A percentile compares a stretch with the other conserved stretches of the same genome.
Evolutionary conservation across 441 rosid genomes (phyloP).

Genomic region (Mallotus japonicus): DNA sequence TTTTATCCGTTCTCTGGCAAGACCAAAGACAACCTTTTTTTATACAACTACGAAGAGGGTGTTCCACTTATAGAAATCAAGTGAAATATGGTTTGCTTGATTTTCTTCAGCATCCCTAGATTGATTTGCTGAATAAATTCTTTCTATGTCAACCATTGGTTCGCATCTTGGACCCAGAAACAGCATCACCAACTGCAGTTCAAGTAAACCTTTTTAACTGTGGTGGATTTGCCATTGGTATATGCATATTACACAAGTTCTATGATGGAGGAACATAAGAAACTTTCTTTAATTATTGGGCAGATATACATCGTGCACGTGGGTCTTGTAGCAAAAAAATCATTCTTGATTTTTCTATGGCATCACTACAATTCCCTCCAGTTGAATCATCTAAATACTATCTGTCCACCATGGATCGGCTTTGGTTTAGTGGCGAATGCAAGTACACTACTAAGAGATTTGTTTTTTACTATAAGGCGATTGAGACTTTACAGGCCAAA

Average conservation of each 20-base stretch:
- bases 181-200: not conserved
- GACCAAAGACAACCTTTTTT: not conserved
- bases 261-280: not conserved
- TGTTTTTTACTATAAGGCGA: conserved; percentile 7
- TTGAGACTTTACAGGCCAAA: conserved; percentile 1
- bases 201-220: conserved; percentile 19
- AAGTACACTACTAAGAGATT: conserved; percentile 2
- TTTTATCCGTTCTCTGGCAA: conserved; percentile 10
- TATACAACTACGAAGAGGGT: not conserved
- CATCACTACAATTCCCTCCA: not conserved
- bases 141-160: conserved; percentile 17
- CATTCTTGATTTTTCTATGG: not conserved
- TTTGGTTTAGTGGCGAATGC: not conserved
- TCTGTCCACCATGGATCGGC: not conserved
- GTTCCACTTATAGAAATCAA: not conserved
- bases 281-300: conserved; percentile 17
- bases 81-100: not conserved
- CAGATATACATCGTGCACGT: not conserved
- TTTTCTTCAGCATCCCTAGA: too few relatives aligned
- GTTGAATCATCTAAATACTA: not conserved
- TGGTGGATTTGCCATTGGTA: conserved; percentile 23
- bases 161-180: not conserved
- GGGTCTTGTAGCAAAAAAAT: not conserved
- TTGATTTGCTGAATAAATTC: conserved; percentile 11
- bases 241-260: conserved; percentile 6